Conservation (phyloP, 2,329 filamentous ascomycete species). For the Colletotrichum chlorophyti region DNA sequence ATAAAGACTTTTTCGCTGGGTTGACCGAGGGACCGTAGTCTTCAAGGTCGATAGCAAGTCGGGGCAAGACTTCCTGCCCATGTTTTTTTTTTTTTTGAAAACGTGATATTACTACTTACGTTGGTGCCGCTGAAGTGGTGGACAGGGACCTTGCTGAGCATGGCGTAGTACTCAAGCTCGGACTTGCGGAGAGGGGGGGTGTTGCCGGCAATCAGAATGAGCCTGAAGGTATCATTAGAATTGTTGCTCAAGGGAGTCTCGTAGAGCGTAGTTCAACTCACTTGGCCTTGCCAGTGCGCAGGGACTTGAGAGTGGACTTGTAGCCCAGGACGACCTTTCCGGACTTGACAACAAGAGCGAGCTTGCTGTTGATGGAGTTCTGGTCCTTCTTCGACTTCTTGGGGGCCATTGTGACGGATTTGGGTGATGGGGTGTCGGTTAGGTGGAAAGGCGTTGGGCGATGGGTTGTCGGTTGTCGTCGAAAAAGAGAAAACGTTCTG, state of each 20-base stretch:
- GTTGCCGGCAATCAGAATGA: slow-evolving; percentile 93
- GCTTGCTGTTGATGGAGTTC: slow-evolving; percentile 67
- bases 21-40: slow-evolving; percentile 49
- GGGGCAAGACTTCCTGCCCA: too few relatives aligned
- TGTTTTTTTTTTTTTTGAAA: too few relatives aligned
- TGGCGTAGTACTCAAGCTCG: slow-evolving; percentile 94
- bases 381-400: slow-evolving; percentile 90
- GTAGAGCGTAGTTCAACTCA: slow-evolving; percentile 83
- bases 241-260: neutral
- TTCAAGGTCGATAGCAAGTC: slow-evolving; percentile 30
- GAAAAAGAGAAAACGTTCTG: neutral
- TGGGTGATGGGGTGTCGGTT: slow-evolving; percentile 36
- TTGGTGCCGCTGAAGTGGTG: slow-evolving; percentile 99
- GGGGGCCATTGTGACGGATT: slow-evolving; percentile 67
- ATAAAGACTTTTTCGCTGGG: slow-evolving; percentile 90
- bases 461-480: slow-evolving; percentile 20
- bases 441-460: slow-evolving; percentile 19
- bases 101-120: too few relatives aligned
- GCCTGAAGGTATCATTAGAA: slow-evolving; percentile 66
- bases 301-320: slow-evolving; percentile 80
- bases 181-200: slow-evolving; percentile 97
- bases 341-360: slow-evolving; percentile 69
- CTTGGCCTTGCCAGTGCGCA: slow-evolving; percentile 96
- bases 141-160: slow-evolving; percentile 92
- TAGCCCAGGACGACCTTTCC: slow-evolving; percentile 88